Base-by-base conservation (phyloP, 1,284 basidiomycete species). In the Thelephora terrestris region DNA sequence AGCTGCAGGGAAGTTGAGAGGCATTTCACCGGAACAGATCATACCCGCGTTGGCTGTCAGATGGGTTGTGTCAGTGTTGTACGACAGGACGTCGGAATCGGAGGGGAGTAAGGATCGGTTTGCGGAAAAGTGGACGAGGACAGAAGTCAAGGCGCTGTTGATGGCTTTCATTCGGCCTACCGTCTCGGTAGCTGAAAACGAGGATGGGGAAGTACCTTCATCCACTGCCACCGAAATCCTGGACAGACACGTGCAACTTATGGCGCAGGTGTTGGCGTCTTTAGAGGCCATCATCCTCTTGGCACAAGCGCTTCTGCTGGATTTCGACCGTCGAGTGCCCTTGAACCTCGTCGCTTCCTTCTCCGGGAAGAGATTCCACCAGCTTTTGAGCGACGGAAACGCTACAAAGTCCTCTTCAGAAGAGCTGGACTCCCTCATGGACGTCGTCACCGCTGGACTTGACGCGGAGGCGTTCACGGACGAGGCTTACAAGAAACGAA, bases 161-260 rank as follows among this genome's bases (percentile, higher is more conserved):
- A 68, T 73, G 1, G 71, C 76, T 10, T 73, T 79, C 55, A 59
- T 39, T 66, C 61, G 62, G 34, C 52, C 51, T 48, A 54, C 38
- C 45, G 12, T 12, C 9, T 35, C 48, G 44, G 37, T 42, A 17
- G 46, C 47, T 34, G 38, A 39, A 39, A 17, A 45, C 34, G 39
- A 18, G 36, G 37, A 29, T 37, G 49, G 50, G 16, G 45, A 46
- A 20, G 43, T 43, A 24, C 17, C 60, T 25, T 47, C 61, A 39
- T 25, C 58, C 50, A 45, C 68, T 66, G 9, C 64, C 63, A 1
- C 39, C 6, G n/a, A 42, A 42, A 64, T 80, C 23, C 57, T 63
- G 16, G 79, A 82, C 57, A 71, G 88, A 7, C 76, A 81, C 54
- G 69, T 88, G 21, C 84, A 90, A 55, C 71, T 91, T 17, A 71